Evolutionary conservation across 768 basidiomycete species (phyloP).

Genomic region (Mycena galopus): DNA sequence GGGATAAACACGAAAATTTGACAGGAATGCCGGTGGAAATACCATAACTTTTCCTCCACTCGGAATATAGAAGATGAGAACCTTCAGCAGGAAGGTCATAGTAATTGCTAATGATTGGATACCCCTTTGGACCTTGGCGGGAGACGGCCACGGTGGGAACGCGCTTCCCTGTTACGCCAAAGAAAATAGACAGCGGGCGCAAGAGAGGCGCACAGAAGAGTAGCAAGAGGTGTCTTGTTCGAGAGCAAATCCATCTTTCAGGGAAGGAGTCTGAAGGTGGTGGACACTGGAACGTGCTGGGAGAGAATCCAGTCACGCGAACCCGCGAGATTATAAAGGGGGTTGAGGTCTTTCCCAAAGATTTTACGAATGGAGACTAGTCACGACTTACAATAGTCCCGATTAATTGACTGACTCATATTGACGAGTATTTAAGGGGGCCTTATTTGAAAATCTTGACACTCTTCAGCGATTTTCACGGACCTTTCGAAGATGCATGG

Average conservation of each 20-base stretch:
- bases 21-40: constrained; percentile 6
- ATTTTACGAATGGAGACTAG: not conserved
- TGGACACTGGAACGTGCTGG: constrained; percentile 7
- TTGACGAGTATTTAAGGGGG: constrained; percentile 3
- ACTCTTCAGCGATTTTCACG: not conserved
- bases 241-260: constrained; percentile 6
- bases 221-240: constrained; percentile 3
- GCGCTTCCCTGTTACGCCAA: not conserved
- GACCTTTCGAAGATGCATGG: not conserved
- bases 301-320: constrained; percentile 10
- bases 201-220: constrained; percentile 6
- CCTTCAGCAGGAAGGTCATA: constrained; percentile 1
- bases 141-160: not conserved
- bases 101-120: constrained; percentile 12
- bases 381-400: not conserved
- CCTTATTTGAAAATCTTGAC: not conserved
- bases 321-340: constrained; percentile 1
- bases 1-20: not conserved
- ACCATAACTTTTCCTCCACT: constrained; percentile 14
- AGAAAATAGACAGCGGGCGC: constrained; percentile 1
- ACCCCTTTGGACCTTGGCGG: constrained; percentile 17
- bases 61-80: constrained; percentile 1
- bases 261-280: constrained; percentile 2
- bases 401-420: not conserved
- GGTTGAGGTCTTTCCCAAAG: not conserved